Evolutionary conservation across 2,329 filamentous ascomycete species (phyloP).

Genomic region (Penicillium glabrum): DNA sequence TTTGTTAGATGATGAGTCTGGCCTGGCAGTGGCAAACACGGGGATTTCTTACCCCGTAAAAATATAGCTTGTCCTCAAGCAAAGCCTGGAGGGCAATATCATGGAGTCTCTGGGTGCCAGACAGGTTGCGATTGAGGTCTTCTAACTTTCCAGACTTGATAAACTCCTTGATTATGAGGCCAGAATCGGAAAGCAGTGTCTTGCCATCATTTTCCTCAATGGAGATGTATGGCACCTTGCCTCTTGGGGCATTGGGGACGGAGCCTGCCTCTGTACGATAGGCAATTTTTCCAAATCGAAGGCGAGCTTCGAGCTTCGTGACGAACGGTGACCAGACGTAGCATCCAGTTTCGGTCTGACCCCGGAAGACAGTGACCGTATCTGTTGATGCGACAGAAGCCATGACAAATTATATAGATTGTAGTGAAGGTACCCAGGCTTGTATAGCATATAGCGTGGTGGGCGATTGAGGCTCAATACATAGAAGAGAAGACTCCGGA

Average conservation of each 20-base stretch:
- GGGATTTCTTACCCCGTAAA: slow-evolving; percentile 48
- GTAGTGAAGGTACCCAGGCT: too few species aligned
- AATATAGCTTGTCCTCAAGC: slow-evolving; percentile 62
- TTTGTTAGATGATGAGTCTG: not conserved
- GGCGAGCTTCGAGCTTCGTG: slow-evolving; percentile 61
- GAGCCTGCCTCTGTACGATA: slow-evolving; percentile 53
- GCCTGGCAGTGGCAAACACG: not conserved
- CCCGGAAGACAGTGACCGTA: slow-evolving; percentile 51
- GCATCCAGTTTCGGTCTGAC: slow-evolving; percentile 41
- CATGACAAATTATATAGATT: not conserved
- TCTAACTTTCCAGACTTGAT: slow-evolving; percentile 41
- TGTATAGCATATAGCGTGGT: too few species aligned
- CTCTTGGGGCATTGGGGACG: slow-evolving; percentile 48
- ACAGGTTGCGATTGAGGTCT: slow-evolving; percentile 52
- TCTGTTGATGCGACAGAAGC: not conserved
- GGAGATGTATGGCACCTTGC: slow-evolving; percentile 62
- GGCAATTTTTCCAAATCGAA: slow-evolving; percentile 53
- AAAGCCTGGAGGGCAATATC: slow-evolving; percentile 57
- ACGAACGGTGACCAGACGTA: slow-evolving; percentile 64
- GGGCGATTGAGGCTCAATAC: too few species aligned
- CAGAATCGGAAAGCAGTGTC: slow-evolving; percentile 51
- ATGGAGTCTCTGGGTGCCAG: slow-evolving; percentile 39
- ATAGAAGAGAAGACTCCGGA: too few species aligned
- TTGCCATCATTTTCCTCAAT: slow-evolving; percentile 20
- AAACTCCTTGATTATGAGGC: slow-evolving; percentile 54